Base-by-base conservation (phyloP, 176 grass and related monocot species). In the Musa acuminata region DNA sequence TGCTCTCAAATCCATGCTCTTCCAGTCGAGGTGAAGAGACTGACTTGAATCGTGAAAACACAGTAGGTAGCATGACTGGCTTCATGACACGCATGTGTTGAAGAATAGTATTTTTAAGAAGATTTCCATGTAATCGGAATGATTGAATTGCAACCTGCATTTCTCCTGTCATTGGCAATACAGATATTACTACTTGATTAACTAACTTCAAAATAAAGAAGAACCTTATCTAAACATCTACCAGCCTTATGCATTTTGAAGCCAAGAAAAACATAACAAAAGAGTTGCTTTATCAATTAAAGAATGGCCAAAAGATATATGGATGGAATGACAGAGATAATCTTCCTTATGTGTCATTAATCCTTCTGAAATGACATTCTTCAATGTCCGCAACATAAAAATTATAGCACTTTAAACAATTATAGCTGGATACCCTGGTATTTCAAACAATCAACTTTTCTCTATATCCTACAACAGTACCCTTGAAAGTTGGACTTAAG, bases 1-100 rank as follows among this genome's bases (percentile, higher is more conserved):
- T 83, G 20, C 84, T 89, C 77, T 99, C 96, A 82, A 99, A 99
- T 62, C 91, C 91, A 59, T 84, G 50, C 29, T 99, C 96, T 74
- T 94, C 88, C 73, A 99, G 64, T 59, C n/a, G 73, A 81, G 83
- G 74, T 72, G 95, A 22, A 49, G 96, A 83, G 53, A 69, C 86
- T 67, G 96, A 93, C 84, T 87, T 79, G 53, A 72, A 83, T n/a
- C 87, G 87, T 2, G 87, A 80, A 76, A 87, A 87, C 10, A 75
- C 74, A 50, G 77, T 76, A 35, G 90, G 87, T 19, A 87, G 80
- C 77, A 87, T 71, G 22, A 77, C 60, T 64, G 87, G 84, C 55
- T 80, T 93, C 35, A 43, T 6, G 20, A 74, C 50, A 69, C 82
- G 70, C 73, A 93, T 60, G 71, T 93, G 90, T 59, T 64, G 66